Base-by-base conservation (phyloP, 768 basidiomycete genomes). In the Favolaschia claudopus region DNA sequence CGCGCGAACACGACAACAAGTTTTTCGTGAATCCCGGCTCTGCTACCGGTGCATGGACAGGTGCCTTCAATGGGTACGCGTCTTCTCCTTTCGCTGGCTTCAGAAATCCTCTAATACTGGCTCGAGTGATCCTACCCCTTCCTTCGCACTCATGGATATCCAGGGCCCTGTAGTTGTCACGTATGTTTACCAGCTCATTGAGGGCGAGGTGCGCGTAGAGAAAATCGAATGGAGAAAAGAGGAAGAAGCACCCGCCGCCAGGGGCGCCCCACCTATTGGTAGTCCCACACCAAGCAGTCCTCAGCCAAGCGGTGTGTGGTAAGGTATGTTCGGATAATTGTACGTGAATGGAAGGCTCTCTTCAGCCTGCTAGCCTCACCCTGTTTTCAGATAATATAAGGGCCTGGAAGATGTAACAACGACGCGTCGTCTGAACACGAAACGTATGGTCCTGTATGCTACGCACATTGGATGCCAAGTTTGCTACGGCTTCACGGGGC, bases 1-100 rank as follows among this genome's bases (percentile, higher is more conserved):
- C 96, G 22, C 87, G 94, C 58, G 96, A 96, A 70, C 89, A 90
- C 68, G 94, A 95, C 61, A 85, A 88, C 55, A 86, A 90, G 54
- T 99, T 99, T 81, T 99, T 98, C 70, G 85, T 98, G 39, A 97
- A 98, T 70, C 96, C 96, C 3, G 96, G 96, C 1, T 92, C 91
- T 4, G 96, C 94, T 33, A 96, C 93, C 3, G 96, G 96, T 32
- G 96, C 96, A 33, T 98, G 95, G 95, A 86, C 89, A 32, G 93
- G 94, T 1, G 75, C 83, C 6, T 85, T 82, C 63, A 88, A 83
- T 58, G 87, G 84, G 91, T 90, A 67, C 50, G 82, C 74, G 19
- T 28, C 38, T 34, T 22, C 27, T 46, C 31, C 8, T 51, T 9
- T 8, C 17, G 12, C 33, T 22, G 20, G 29, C 22, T 39, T 49